A percentile compares a stretch with the other conserved stretches of the same genome.
Conservation (phyloP, 164 flowering plant genomes). For the Dillenia turbinata region DNA sequence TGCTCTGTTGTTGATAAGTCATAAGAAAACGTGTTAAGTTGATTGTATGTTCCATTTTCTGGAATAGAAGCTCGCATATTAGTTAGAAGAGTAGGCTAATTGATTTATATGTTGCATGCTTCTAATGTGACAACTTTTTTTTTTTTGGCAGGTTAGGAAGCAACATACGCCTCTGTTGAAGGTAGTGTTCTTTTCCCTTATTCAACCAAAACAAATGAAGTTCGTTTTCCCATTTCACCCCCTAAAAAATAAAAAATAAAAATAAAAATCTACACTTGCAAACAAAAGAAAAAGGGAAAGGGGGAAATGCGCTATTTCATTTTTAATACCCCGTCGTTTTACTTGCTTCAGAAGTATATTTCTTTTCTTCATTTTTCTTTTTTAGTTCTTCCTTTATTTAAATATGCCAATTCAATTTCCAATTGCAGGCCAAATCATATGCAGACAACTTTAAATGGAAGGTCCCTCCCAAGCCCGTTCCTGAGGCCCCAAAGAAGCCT, state of each 20-base stretch:
- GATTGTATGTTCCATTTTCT: background rate
- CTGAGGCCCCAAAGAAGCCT: too few species aligned
- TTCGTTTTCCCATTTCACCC: too few species aligned
- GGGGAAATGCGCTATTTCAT: too few species aligned
- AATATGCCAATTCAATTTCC: background rate
- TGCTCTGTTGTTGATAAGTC: too few species aligned
- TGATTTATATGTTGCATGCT: background rate
- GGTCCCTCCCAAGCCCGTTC: slow-evolving; percentile 15
- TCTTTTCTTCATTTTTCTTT: background rate
- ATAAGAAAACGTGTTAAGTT: too few species aligned
- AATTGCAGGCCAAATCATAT: slow-evolving; percentile 28
- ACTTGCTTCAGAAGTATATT: too few species aligned
- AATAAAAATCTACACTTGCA: too few species aligned
- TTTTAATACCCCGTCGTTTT: too few species aligned
- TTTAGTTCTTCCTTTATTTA: background rate
- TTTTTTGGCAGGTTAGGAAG: slow-evolving; percentile 73
- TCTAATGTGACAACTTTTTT: slow-evolving; percentile 9
- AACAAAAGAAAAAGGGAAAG: too few species aligned
- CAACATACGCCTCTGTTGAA: slow-evolving; percentile 81
- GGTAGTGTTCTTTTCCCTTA: slow-evolving; percentile 35
- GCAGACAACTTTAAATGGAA: slow-evolving; percentile 41
- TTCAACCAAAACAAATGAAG: too few species aligned
- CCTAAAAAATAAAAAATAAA: too few species aligned
- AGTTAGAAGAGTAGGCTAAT: background rate
- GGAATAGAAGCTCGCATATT: background rate